Evolutionary conservation across 768 basidiomycete genomes (phyloP), one percentile per base, ranked within the genome.

Genomic region (Tubosaeta brunneosetosa): DNA sequence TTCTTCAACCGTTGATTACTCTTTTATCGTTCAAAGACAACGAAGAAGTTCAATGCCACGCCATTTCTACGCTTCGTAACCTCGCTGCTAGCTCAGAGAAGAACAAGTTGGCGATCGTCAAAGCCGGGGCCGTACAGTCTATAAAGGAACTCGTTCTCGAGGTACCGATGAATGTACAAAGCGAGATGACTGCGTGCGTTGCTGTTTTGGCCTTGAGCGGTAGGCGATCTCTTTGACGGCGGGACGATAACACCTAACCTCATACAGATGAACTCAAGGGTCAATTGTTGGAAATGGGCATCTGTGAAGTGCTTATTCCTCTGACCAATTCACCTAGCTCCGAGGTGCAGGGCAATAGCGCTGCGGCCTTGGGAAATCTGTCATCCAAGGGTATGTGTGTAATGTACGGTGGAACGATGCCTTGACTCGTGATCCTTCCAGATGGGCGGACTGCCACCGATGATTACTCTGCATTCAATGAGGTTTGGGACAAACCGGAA

Each of bases 161-260:
- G 62, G 95, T 97, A 1, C 94, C 97, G 4, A 84, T 97, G 75
- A 89, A 88, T 56, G 97, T 99, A 11, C 97, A 99, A 73, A 95
- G 93, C 64, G 97, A 98, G 73, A 99, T 99, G 97, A 99, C 97
- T 40, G 97, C 97, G 6, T 98, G 95, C 61, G 88, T 97, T 41
- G 97, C 97, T 16, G 97, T 98, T 13, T 73, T 99, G 56, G 97
- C 95, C 6, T 69, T 99, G 61, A 95, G 92, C 62, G 94, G 94
- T 95, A 68, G 50, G 88, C 62, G 11, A 25, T 45, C 45, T 44
- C 40, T n/a, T 42, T 11, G 17, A 34, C 14, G 41, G 22, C 0
- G 6, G 1, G 33, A 47, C 27, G 17, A 26, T 8, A 10, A 34
- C 31, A 34, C 40, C 40, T 59, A 47, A 67, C 37, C n/a, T 47